These are phyloP conservation scores for Salix exigua DNA, from an alignment of 345 rosid genomes.

Conservation along the genomic window DNA sequence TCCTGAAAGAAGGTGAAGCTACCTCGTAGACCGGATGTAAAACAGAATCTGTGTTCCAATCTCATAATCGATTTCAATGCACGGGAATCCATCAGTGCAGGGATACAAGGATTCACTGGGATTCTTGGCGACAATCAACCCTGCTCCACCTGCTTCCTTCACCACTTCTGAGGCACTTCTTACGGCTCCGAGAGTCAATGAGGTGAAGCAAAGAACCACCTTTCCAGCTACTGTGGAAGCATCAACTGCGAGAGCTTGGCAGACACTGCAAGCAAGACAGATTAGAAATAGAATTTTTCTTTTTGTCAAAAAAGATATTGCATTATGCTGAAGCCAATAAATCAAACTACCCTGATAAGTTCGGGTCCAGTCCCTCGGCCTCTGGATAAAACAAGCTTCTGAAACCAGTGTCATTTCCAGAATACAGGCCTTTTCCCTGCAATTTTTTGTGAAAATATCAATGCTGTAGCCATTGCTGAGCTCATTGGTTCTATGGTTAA, in stretches of 20 bases:
- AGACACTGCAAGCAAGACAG: conserved; percentile 28
- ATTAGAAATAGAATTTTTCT: background rate
- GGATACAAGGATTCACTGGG: conserved; percentile 41
- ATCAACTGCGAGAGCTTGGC: conserved; percentile 34
- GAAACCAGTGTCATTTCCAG: conserved; percentile 39
- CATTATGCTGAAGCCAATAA: background rate
- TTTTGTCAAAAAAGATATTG: background rate
- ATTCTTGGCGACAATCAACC: conserved; percentile 54
- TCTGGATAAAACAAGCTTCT: conserved; percentile 43
- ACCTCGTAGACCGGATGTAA: conserved; percentile 53
- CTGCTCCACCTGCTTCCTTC: conserved; percentile 38
- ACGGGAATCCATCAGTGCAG: conserved; percentile 37
- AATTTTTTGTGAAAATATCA: background rate
- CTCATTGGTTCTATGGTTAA: background rate
- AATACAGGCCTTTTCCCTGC: conserved; percentile 54
- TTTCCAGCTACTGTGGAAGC: conserved; percentile 41
- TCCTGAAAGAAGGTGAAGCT: background rate
- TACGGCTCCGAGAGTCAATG: conserved; percentile 7
- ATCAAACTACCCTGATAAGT: conserved; percentile 28
- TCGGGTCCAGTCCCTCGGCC: conserved; percentile 26
- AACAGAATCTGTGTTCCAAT: conserved; percentile 56
- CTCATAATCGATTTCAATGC: conserved; percentile 57
- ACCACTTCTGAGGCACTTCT: conserved; percentile 22
- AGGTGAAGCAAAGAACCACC: conserved; percentile 51
- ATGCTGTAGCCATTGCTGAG: background rate